A percentile compares a stretch with the other conserved stretches of the same genome.
Evolutionary conservation across 2,329 filamentous ascomycete species (phyloP).

Genomic region (Aspergillus sp.): DNA sequence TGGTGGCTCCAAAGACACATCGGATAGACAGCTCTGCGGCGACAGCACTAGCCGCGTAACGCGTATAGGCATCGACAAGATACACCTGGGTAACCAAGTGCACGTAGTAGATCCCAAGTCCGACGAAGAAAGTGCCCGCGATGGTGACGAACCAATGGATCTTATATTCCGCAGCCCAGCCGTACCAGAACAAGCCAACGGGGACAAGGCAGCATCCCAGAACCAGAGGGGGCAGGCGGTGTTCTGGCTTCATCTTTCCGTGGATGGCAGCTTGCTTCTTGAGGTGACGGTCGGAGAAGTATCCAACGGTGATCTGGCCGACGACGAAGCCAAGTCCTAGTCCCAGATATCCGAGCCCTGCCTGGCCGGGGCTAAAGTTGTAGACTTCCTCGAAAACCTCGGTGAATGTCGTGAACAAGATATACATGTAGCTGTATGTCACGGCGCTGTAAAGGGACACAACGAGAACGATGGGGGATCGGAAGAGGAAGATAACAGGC

Average conservation of each 20-base stretch:
- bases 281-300: constrained; percentile 4
- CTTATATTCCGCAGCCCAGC: constrained; percentile 15
- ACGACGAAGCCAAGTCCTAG: constrained; percentile 41
- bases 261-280: background rate
- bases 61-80: constrained; percentile 10
- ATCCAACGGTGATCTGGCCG: constrained; percentile 1
- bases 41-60: constrained; percentile 10
- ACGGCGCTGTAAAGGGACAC: constrained; percentile 54
- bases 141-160: constrained; percentile 17
- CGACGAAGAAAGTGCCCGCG: constrained; percentile 16
- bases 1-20: constrained; percentile 9
- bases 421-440: constrained; percentile 41
- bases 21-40: constrained; percentile 9
- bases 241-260: constrained; percentile 2
- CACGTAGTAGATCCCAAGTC: constrained; percentile 14
- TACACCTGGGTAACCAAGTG: constrained; percentile 10
- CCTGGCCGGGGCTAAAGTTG: constrained; percentile 48
- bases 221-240: constrained; percentile 2
- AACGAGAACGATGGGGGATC: constrained; percentile 54
- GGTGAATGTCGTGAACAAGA: constrained; percentile 57
- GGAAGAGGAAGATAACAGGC: constrained; percentile 47
- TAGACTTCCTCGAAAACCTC: constrained; percentile 53
- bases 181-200: constrained; percentile 7
- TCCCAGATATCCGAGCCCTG: constrained; percentile 52
- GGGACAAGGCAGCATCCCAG: constrained; percentile 1